phyloP scores from a whole-genome alignment of 1,284 basidiomycete species.

The Rhodotorula sp. region DNA sequence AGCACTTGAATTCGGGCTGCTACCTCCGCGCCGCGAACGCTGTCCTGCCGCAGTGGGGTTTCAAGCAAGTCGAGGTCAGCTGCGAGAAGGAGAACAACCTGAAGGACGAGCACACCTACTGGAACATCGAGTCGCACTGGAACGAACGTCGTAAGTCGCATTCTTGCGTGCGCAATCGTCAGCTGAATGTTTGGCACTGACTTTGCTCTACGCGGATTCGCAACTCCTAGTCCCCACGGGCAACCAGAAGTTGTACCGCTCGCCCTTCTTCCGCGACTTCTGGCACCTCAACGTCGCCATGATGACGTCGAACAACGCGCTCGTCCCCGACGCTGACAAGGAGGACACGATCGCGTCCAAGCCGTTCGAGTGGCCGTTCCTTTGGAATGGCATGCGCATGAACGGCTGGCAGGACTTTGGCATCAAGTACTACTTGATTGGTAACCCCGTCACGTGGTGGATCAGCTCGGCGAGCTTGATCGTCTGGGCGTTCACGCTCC shows the following conservation, averaged over 20 bases:
- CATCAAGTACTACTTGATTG: slow-evolving; percentile 90
- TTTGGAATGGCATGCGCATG: slow-evolving; percentile 87
- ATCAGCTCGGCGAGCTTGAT: slow-evolving; percentile 67
- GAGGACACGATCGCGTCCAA: slow-evolving; percentile 92
- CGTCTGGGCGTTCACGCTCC: slow-evolving; percentile 59
- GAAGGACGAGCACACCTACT: slow-evolving; percentile 82
- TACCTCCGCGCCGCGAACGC: slow-evolving; percentile 88
- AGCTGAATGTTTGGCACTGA: background rate
- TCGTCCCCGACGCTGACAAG: slow-evolving; percentile 95
- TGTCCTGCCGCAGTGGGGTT: slow-evolving; percentile 94
- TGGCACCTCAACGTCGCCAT: slow-evolving; percentile 98
- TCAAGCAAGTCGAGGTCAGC: slow-evolving; percentile 96
- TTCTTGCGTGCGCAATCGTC: background rate
- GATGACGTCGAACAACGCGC: slow-evolving; percentile 99
- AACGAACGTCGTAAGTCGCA: slow-evolving; percentile 75
- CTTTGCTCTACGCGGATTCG: background rate
- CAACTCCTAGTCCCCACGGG: slow-evolving; percentile 70
- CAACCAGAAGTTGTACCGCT: slow-evolving; percentile 76
- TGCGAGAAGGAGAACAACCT: slow-evolving; percentile 87
- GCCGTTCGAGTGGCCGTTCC: slow-evolving; percentile 90
- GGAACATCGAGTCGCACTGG: slow-evolving; percentile 98
- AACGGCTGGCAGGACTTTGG: slow-evolving; percentile 90
- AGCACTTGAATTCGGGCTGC: slow-evolving; percentile 73
- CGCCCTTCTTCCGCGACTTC: slow-evolving; percentile 94
- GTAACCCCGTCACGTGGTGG: slow-evolving; percentile 94